A percentile compares a stretch with the other conserved stretches of the same genome.
Evolutionary conservation across 2,329 filamentous ascomycete species (phyloP).

Genomic region (Cladosporium velox): DNA sequence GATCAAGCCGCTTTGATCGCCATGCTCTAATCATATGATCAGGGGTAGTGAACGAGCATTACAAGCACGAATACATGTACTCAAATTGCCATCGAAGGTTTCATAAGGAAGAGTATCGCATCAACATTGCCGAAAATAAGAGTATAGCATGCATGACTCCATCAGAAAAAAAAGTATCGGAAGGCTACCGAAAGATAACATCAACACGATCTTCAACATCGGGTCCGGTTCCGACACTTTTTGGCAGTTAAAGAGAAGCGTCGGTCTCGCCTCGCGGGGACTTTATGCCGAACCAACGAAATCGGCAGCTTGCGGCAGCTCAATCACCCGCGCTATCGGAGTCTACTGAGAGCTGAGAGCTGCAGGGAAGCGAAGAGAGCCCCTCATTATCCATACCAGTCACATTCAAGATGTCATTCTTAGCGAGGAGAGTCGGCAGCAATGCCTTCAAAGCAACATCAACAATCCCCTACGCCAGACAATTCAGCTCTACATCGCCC

Average conservation of each 20-base stretch:
- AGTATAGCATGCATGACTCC: neutral
- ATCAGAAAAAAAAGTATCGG: neutral
- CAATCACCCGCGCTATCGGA: neutral
- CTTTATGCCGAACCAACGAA: conserved; percentile 1
- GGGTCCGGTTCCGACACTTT: neutral
- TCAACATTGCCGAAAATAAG: neutral
- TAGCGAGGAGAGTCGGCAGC: conserved; percentile 16
- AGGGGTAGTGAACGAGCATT: too few relatives aligned
- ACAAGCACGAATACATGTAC: too few relatives aligned
- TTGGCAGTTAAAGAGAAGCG: neutral
- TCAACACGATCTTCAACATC: neutral
- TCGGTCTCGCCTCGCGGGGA: neutral
- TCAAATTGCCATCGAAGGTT: too few relatives aligned
- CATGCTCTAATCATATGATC: too few relatives aligned
- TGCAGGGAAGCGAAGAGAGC: neutral
- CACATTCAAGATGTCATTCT: conserved; percentile 10
- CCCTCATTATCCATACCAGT: conserved; percentile 10
- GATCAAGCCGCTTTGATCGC: too few relatives aligned
- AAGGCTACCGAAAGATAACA: neutral
- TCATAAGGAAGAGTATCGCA: neutral
- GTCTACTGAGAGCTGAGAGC: neutral
- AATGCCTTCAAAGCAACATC: conserved; percentile 13
- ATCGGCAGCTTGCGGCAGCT: neutral
- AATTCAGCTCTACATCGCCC: conserved; percentile 12
- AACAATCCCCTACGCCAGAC: neutral